These are phyloP conservation scores for Coemansia sp. DNA, from an alignment of 192 early-diverging fungal species.

Conservation along the genomic window DNA sequence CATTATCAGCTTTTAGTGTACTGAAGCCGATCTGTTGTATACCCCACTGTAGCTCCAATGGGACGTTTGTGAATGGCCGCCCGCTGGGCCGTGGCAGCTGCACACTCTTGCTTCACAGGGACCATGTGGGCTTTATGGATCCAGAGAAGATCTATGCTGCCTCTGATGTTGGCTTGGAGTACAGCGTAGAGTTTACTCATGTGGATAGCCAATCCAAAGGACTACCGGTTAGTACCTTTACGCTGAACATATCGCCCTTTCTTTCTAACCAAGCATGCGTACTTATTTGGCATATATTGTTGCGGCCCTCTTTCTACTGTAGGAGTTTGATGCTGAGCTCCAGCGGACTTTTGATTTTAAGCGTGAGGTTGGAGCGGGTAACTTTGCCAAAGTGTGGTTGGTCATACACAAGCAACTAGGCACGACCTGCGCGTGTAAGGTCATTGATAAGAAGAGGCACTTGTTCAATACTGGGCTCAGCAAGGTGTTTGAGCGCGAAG, in stretches of 20 bases:
- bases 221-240: constrained; percentile 5
- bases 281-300: background rate
- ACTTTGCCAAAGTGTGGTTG: constrained; percentile 55
- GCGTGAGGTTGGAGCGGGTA: constrained; percentile 46
- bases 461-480: constrained; percentile 42
- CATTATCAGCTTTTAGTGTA: background rate
- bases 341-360: constrained; percentile 50
- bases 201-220: constrained; percentile 10
- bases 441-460: constrained; percentile 49
- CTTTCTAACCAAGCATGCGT: background rate
- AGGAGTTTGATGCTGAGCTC: constrained; percentile 28
- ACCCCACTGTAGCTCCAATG: constrained; percentile 33
- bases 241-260: background rate
- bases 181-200: constrained; percentile 35
- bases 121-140: constrained; percentile 35
- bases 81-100: constrained; percentile 43
- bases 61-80: constrained; percentile 48
- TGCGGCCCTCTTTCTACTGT: background rate
- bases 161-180: constrained; percentile 45
- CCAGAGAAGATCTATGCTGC: constrained; percentile 18
- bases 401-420: constrained; percentile 51
- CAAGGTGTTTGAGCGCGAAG: constrained; percentile 51
- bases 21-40: background rate
- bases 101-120: constrained; percentile 49
- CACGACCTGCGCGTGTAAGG: constrained; percentile 48